These are phyloP conservation scores for Talaromyces verruculosus DNA, from an alignment of 2,329 filamentous ascomycete species.

Conservation along the genomic window DNA sequence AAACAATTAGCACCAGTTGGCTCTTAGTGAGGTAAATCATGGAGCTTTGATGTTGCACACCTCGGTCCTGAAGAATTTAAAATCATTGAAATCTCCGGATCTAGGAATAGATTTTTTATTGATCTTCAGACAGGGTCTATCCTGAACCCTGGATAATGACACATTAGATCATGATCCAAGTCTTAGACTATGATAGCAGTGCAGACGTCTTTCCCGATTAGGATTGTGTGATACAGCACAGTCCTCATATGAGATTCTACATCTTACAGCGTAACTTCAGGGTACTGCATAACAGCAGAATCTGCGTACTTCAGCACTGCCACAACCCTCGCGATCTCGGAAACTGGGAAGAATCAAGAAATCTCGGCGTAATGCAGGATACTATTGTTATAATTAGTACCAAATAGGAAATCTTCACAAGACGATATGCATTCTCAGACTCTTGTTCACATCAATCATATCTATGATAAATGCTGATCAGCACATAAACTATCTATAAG, in stretches of 20 bases:
- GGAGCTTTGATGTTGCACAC: background rate
- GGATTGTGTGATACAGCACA: constrained; percentile 2
- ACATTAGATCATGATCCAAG: background rate
- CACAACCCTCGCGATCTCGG: background rate
- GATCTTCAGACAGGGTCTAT: background rate
- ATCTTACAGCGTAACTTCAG: background rate
- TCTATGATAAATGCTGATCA: background rate
- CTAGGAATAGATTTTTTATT: background rate
- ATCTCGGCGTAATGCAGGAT: background rate
- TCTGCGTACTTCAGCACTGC: background rate
- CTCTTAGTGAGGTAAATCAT: background rate
- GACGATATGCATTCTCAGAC: background rate
- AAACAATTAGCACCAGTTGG: constrained; percentile 16
- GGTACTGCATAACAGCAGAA: background rate
- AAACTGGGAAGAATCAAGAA: background rate
- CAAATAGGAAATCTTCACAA: background rate
- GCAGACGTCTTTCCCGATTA: constrained; percentile 1
- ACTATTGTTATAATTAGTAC: background rate
- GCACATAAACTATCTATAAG: background rate
- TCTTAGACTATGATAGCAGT: background rate
- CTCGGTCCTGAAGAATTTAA: constrained; percentile 9
- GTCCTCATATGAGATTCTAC: background rate
- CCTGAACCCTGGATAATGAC: background rate
- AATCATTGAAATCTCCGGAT: background rate
- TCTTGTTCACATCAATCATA: constrained; percentile 1